Conservation (phyloP, 805 yeast genomes). For the Starmerella kuoi region DNA sequence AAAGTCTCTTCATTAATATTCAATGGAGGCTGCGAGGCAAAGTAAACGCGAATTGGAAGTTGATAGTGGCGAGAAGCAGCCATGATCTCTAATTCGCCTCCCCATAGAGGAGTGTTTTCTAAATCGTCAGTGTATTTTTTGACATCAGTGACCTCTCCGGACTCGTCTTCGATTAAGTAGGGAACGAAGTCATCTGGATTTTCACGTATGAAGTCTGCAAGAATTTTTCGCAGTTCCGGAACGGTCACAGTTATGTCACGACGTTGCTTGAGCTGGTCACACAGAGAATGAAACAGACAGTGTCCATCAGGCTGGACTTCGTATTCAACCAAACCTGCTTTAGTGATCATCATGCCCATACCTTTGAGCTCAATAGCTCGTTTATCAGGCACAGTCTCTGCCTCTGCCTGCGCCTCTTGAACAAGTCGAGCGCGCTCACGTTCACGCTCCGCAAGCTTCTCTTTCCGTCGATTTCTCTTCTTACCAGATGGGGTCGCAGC, state of each 20-base stretch:
- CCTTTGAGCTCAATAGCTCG: constrained; percentile 60
- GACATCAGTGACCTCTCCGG: constrained; percentile 50
- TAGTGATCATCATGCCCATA: constrained; percentile 41
- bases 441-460: constrained; percentile 62
- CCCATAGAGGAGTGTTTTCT: constrained; percentile 82
- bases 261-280: constrained; percentile 58
- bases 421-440: constrained; percentile 51
- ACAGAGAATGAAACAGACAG: constrained; percentile 75
- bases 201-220: constrained; percentile 53
- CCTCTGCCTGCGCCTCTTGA: constrained; percentile 61
- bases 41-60: constrained; percentile 62
- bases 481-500: background rate
- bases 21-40: constrained; percentile 63
- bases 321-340: constrained; percentile 40
- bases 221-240: constrained; percentile 45
- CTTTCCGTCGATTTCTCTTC: constrained; percentile 68
- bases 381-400: constrained; percentile 51
- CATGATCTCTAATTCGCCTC: constrained; percentile 82
- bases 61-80: constrained; percentile 64
- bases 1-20: constrained; percentile 46
- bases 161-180: constrained; percentile 67
- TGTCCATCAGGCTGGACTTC: constrained; percentile 89
- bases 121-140: constrained; percentile 57
- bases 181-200: constrained; percentile 67
- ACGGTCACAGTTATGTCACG: constrained; percentile 34